Evolutionary conservation across 148 eudicot genomes (phyloP).

Genomic region (Tetragonia tetragonoides): DNA sequence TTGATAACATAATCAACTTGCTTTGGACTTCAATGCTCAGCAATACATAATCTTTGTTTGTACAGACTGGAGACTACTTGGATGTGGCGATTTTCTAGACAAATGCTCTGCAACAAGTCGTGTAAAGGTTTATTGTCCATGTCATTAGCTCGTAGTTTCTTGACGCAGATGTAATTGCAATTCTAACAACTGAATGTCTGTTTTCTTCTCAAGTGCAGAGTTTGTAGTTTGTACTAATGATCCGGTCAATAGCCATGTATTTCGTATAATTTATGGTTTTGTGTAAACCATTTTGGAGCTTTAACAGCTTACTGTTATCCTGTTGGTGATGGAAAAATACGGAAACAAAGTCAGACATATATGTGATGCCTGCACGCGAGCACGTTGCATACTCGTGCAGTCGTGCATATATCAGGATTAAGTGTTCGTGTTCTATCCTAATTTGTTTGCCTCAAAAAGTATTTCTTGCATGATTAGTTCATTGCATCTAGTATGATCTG

Average conservation of each 20-base stretch:
- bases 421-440: not conserved
- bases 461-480: not conserved
- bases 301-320: not conserved
- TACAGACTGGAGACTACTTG: slow-evolving; percentile 32
- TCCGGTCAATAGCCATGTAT: not conserved
- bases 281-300: too few relatives aligned
- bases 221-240: not conserved
- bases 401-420: not conserved
- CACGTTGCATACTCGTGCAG: too few relatives aligned
- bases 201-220: not conserved
- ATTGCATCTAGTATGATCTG: not conserved
- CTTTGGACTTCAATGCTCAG: not conserved
- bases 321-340: not conserved
- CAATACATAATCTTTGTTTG: not conserved
- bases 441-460: too few relatives aligned
- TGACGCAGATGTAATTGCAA: not conserved
- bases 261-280: not conserved
- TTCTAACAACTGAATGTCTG: not conserved
- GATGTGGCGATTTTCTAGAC: slow-evolving; percentile 32
- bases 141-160: not conserved
- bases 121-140: not conserved
- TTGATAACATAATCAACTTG: not conserved
- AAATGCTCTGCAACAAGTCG: not conserved
- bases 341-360: not conserved
- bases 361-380: too few relatives aligned